Conservation (phyloP, 2,329 filamentous ascomycete genomes). For the Lomentospora prolificans region DNA sequence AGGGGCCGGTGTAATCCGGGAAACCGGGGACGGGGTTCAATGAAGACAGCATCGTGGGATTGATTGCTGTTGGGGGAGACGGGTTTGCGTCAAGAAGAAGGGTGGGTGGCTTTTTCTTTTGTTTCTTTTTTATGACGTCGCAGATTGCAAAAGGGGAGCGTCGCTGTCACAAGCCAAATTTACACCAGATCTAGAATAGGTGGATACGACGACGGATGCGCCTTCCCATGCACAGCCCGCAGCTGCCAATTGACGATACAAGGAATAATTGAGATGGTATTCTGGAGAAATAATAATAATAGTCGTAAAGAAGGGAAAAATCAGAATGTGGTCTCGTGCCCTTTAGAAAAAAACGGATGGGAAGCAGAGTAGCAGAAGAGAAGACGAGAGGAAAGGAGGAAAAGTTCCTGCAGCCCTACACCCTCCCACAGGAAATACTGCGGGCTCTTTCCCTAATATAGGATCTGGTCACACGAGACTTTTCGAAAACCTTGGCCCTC, state of each 20-base stretch:
- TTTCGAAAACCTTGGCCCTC: too few species aligned
- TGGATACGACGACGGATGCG: too few species aligned
- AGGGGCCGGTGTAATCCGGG: conserved; percentile 65
- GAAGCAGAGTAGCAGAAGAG: too few species aligned
- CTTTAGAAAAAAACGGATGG: neutral
- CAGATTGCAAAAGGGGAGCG: neutral
- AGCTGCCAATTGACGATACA: conserved; percentile 1
- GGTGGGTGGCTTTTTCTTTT: neutral
- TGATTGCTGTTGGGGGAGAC: neutral
- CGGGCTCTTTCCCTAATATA: neutral
- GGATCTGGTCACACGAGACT: conserved; percentile 1
- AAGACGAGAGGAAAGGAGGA: neutral
- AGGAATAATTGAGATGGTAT: too few species aligned
- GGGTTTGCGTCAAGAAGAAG: neutral
- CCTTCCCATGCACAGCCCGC: too few species aligned
- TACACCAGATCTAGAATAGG: neutral
- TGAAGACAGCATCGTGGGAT: neutral
- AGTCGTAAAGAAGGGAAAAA: neutral
- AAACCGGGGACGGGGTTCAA: conserved; percentile 49
- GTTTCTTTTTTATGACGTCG: neutral
- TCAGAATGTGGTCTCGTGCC: conserved; percentile 2
- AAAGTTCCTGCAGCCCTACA: conserved; percentile 1
- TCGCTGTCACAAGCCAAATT: neutral
- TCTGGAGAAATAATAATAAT: neutral
- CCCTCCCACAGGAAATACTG: neutral